Evolutionary conservation across 148 eudicot genomes (phyloP).

Genomic region (Rhododendron ovatum): DNA sequence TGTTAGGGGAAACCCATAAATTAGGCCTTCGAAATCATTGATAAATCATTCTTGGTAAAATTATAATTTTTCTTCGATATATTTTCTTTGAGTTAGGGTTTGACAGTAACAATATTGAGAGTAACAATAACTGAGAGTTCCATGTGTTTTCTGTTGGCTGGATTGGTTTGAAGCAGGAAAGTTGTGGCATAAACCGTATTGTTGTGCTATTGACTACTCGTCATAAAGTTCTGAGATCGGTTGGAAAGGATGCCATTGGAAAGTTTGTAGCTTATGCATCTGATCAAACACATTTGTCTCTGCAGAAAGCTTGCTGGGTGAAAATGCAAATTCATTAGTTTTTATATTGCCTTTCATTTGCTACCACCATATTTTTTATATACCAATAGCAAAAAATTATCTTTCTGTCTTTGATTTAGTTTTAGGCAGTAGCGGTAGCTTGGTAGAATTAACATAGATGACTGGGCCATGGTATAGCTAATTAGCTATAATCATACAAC

Average conservation of each 20-base stretch:
- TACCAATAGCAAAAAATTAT: background rate
- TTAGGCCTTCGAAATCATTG: too few relatives aligned
- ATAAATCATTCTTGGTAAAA: too few relatives aligned
- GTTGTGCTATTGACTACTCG: conserved; percentile 86
- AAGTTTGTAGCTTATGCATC: conserved; percentile 81
- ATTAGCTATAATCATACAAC: background rate
- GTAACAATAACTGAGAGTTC: too few relatives aligned
- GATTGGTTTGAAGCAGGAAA: too few relatives aligned
- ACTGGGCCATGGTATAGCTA: background rate
- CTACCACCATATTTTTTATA: background rate
- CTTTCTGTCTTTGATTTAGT: too few relatives aligned
- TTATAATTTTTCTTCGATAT: too few relatives aligned
- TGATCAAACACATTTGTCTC: conserved; percentile 87
- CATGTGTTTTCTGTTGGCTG: too few relatives aligned
- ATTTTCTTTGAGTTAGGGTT: too few relatives aligned
- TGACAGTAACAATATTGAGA: too few relatives aligned
- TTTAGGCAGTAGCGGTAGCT: background rate
- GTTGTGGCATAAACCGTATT: conserved; percentile 1
- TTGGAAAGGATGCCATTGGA: conserved; percentile 65
- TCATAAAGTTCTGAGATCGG: conserved; percentile 59
- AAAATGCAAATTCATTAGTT: background rate
- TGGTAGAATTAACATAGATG: background rate
- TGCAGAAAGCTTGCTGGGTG: conserved; percentile 90
- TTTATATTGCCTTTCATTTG: background rate
- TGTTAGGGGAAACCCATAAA: too few relatives aligned